phyloP scores from a whole-genome alignment of 306 rosid species.

The Begonia masoniana region DNA sequence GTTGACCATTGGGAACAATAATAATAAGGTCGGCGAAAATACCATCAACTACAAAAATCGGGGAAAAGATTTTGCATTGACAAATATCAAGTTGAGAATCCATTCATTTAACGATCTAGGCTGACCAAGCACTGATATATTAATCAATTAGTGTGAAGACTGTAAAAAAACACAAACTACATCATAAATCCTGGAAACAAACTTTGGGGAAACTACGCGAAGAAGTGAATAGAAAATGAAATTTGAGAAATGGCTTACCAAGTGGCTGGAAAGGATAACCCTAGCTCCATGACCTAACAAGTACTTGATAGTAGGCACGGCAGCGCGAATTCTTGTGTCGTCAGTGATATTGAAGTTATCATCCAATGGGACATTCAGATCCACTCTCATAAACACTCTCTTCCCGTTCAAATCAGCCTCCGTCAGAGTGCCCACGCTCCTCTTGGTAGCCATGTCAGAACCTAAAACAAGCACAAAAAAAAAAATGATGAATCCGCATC shows the following conservation, averaged over 20 bases:
- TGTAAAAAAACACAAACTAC: not conserved
- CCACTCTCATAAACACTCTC: slow-evolving; percentile 79
- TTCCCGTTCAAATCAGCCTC: slow-evolving; percentile 88
- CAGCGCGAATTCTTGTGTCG: slow-evolving; percentile 84
- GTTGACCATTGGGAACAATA: not conserved
- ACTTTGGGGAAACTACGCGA: not conserved
- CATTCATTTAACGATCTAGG: not conserved
- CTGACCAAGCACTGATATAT: not conserved
- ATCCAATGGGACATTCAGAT: slow-evolving; percentile 92
- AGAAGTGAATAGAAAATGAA: not conserved
- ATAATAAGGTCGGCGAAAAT: not conserved
- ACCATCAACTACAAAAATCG: not conserved
- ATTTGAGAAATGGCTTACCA: slow-evolving; percentile 24
- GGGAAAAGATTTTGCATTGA: not conserved
- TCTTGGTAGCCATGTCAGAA: slow-evolving; percentile 68
- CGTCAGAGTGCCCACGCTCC: slow-evolving; percentile 70
- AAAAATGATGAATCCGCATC: slow-evolving; percentile 11
- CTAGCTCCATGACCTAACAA: slow-evolving; percentile 58
- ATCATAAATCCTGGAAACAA: not conserved
- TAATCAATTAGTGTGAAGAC: no score
- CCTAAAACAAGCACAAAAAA: slow-evolving; percentile 11
- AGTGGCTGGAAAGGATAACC: slow-evolving; percentile 60
- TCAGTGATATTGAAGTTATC: slow-evolving; percentile 73
- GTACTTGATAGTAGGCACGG: slow-evolving; percentile 82
- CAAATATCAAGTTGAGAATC: not conserved